A percentile compares a stretch with the other conserved stretches of the same genome.
phyloP scores from a whole-genome alignment of 176 grass and related monocot genomes.

The Triticum turgidum region DNA sequence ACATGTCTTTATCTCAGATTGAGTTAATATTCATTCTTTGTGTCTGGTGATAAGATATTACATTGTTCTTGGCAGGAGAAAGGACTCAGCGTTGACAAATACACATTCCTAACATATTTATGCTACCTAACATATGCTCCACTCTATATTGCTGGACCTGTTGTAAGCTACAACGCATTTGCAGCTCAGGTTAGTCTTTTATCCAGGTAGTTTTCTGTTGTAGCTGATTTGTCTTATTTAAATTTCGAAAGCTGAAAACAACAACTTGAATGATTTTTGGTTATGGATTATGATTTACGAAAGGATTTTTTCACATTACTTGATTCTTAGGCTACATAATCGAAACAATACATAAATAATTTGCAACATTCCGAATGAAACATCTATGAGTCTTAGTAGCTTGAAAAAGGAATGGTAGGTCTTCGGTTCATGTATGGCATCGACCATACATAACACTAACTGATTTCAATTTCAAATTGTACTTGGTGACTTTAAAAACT shows the following conservation, averaged over 20 bases:
- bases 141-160: slow-evolving; percentile 91
- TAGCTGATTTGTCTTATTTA: neutral
- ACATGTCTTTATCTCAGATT: neutral
- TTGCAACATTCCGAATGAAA: neutral
- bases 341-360: neutral
- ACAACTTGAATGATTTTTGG: neutral
- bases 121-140: slow-evolving; percentile 96
- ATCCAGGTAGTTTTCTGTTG: neutral
- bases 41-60: slow-evolving; percentile 9
- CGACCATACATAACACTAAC: too few relatives aligned
- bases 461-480: too few relatives aligned
- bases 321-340: slow-evolving; percentile 3
- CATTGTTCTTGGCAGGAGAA: slow-evolving; percentile 59
- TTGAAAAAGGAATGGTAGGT: neutral
- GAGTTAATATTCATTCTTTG: neutral
- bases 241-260: slow-evolving; percentile 15
- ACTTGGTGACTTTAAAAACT: neutral
- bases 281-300: neutral
- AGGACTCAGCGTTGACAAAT: slow-evolving; percentile 60
- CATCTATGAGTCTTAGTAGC: neutral
- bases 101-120: slow-evolving; percentile 80
- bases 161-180: slow-evolving; percentile 95
- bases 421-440: neutral
- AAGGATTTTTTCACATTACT: neutral
- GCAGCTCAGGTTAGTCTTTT: slow-evolving; percentile 68